Conservation (phyloP, 257 asterid species). For the Gentiana dahurica region DNA sequence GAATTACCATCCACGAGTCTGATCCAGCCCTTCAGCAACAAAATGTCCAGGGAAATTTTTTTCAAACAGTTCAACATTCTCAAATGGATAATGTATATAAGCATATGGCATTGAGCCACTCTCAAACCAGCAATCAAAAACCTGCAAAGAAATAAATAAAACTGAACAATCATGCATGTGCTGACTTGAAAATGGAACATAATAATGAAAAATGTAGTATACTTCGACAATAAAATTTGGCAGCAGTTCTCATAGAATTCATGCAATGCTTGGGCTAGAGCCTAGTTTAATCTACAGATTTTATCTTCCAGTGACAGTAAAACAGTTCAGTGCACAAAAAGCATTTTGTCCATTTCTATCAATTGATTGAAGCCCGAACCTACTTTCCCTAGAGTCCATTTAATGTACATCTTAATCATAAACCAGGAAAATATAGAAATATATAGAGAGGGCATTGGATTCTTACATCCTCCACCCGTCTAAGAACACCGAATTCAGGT, state of each 20-base stretch:
- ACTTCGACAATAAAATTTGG: too few species aligned
- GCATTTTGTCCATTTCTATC: too few species aligned
- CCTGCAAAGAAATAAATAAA: constrained; percentile 15
- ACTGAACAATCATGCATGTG: background rate
- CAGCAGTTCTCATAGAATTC: too few species aligned
- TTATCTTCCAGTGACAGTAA: too few species aligned
- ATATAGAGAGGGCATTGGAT: too few species aligned
- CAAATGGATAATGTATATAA: constrained; percentile 89
- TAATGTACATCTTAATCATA: background rate
- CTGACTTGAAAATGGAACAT: background rate
- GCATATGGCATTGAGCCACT: constrained; percentile 99
- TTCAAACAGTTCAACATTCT: constrained; percentile 72
- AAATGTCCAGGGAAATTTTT: constrained; percentile 94
- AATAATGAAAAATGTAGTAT: too few species aligned
- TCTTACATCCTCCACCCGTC: constrained; percentile 78
- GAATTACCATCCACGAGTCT: constrained; percentile 84
- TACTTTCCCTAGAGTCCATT: too few species aligned
- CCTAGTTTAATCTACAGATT: too few species aligned
- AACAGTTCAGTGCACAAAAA: too few species aligned
- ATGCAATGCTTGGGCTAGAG: too few species aligned
- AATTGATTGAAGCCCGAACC: too few species aligned
- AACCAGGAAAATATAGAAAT: constrained; percentile 1
- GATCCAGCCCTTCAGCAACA: constrained; percentile 97
- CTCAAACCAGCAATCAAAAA: constrained; percentile 97
- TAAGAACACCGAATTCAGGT: constrained; percentile 66